Evolutionary conservation across 2,329 filamentous ascomycete genomes (phyloP).

Genomic region (Sporothrix brasiliensis): DNA sequence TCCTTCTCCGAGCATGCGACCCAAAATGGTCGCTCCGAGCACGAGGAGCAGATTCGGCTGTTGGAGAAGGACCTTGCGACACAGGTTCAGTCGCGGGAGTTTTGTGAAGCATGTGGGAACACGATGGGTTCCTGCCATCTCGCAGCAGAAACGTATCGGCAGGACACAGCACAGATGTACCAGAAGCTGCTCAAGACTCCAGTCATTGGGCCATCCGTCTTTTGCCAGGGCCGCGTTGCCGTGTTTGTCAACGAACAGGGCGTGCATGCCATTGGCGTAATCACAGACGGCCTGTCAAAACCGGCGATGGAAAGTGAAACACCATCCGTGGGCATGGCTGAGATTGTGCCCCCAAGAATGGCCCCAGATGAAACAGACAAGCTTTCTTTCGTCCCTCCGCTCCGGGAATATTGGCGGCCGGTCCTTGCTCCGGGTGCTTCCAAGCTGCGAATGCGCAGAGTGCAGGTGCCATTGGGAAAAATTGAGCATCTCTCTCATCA

Average conservation of each 20-base stretch:
- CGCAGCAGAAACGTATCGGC: slow-evolving; percentile 76
- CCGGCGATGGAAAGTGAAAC: slow-evolving; percentile 59
- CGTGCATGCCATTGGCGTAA: slow-evolving; percentile 76
- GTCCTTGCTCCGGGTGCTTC: slow-evolving; percentile 66
- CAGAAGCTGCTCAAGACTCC: slow-evolving; percentile 76
- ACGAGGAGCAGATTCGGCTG: slow-evolving; percentile 90
- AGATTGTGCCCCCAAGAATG: slow-evolving; percentile 69
- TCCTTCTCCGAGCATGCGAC: slow-evolving; percentile 98
- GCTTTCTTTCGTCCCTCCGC: slow-evolving; percentile 75
- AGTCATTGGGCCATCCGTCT: slow-evolving; percentile 72
- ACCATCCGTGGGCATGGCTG: slow-evolving; percentile 75
- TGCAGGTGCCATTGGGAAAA: slow-evolving; percentile 72
- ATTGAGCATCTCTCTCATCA: slow-evolving; percentile 83
- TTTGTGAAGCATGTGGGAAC: slow-evolving; percentile 78
- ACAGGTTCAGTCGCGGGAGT: slow-evolving; percentile 70
- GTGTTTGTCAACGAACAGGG: slow-evolving; percentile 80
- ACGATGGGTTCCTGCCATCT: slow-evolving; percentile 81
- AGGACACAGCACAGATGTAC: slow-evolving; percentile 80
- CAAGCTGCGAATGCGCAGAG: slow-evolving; percentile 68
- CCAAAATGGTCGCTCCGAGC: slow-evolving; percentile 88
- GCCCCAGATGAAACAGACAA: slow-evolving; percentile 80
- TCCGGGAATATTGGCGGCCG: slow-evolving; percentile 65
- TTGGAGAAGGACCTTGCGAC: slow-evolving; percentile 91
- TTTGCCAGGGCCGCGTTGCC: slow-evolving; percentile 73
- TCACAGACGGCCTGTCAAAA: slow-evolving; percentile 54